phyloP scores from a whole-genome alignment of 106 monocot genomes.

The Acorus gramineus region DNA sequence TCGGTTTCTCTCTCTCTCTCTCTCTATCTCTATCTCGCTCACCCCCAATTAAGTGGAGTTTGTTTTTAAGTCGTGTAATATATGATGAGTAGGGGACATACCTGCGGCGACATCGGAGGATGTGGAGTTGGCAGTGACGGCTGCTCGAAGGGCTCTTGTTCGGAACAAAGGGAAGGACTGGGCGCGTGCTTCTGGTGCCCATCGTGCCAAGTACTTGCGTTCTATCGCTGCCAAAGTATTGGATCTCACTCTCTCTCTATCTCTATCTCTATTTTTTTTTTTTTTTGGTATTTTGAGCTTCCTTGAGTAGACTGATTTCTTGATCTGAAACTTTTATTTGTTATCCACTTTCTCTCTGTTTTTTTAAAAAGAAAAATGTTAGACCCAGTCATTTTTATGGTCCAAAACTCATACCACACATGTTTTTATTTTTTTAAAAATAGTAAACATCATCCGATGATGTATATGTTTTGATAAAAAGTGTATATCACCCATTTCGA shows the following conservation, averaged over 20 bases:
- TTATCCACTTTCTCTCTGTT: too few species aligned
- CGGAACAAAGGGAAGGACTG: constrained; percentile 87
- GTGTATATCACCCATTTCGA: too few species aligned
- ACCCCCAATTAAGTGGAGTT: not conserved
- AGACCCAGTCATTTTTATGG: too few species aligned
- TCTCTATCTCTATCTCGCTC: not conserved
- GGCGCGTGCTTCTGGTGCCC: constrained; percentile 73
- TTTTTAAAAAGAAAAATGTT: too few species aligned
- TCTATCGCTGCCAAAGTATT: constrained; percentile 88
- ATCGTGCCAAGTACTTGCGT: constrained; percentile 86
- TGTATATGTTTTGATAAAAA: too few species aligned
- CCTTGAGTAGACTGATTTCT: not conserved
- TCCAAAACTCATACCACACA: too few species aligned
- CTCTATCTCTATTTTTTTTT: not conserved
- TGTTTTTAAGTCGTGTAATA: not conserved
- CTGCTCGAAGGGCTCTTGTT: constrained; percentile 63
- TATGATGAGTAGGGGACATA: constrained; percentile 46
- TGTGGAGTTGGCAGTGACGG: constrained; percentile 79
- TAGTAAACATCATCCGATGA: too few species aligned
- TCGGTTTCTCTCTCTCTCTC: constrained; percentile 31
- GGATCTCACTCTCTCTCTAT: not conserved
- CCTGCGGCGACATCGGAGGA: constrained; percentile 91
- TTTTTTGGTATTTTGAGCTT: not conserved
- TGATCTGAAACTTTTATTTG: not conserved
- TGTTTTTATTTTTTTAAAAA: too few species aligned